These are phyloP conservation scores for Trichoderma koningiopsis DNA, from an alignment of 2,329 filamentous ascomycete genomes.

Conservation along the genomic window DNA sequence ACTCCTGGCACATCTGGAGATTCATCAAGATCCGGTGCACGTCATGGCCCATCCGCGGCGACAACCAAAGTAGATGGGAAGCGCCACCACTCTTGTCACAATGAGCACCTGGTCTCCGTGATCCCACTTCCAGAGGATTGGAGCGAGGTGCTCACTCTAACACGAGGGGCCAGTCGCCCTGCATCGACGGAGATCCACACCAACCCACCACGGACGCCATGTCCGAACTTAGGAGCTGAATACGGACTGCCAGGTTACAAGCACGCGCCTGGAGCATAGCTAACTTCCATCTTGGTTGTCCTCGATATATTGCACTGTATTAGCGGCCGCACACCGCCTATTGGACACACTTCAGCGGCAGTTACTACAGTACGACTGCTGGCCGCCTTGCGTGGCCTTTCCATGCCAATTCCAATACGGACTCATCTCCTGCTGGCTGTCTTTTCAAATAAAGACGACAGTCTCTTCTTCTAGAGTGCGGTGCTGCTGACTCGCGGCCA, in stretches of 20 bases:
- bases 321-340: slow-evolving; percentile 27
- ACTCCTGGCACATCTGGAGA: not conserved
- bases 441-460: not conserved
- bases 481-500: slow-evolving; percentile 1
- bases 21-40: slow-evolving; percentile 18
- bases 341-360: slow-evolving; percentile 26
- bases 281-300: slow-evolving; percentile 12
- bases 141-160: slow-evolving; percentile 27
- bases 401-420: not conserved
- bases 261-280: not conserved
- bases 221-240: slow-evolving; percentile 24
- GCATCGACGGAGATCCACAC: slow-evolving; percentile 21
- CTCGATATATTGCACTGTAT: slow-evolving; percentile 34
- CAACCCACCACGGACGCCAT: slow-evolving; percentile 21
- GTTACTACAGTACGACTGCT: slow-evolving; percentile 32
- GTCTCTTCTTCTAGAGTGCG: not conserved
- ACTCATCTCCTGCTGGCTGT: not conserved
- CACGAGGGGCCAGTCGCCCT: slow-evolving; percentile 14
- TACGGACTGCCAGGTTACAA: slow-evolving; percentile 1
- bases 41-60: slow-evolving; percentile 9
- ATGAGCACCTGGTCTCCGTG: slow-evolving; percentile 34
- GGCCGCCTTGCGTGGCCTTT: slow-evolving; percentile 25
- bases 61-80: slow-evolving; percentile 15
- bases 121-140: slow-evolving; percentile 39
- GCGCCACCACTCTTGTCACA: not conserved